Evolutionary conservation across 345 rosid genomes (phyloP).

Genomic region (Arabidopsis arenosa): DNA sequence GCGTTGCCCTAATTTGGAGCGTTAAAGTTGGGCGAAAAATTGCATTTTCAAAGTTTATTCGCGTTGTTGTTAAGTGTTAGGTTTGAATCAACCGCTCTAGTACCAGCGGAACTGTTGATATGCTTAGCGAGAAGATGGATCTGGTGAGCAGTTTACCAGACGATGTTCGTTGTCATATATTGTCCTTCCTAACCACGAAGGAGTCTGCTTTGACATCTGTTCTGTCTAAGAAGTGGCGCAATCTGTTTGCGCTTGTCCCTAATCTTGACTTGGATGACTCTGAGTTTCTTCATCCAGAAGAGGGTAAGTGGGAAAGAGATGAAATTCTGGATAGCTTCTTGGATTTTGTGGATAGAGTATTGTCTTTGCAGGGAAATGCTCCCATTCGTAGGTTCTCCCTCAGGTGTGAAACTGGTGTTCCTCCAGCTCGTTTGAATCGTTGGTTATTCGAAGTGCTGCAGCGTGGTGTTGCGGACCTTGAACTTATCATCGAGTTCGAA

Average conservation of each 20-base stretch:
- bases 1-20: too few relatives aligned
- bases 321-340: background rate
- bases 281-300: slow-evolving; percentile 24
- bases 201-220: slow-evolving; percentile 24
- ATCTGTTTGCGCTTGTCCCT: slow-evolving; percentile 19
- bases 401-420: slow-evolving; percentile 21
- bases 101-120: too few relatives aligned
- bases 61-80: too few relatives aligned
- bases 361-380: slow-evolving; percentile 21
- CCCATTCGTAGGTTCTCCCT: slow-evolving; percentile 16
- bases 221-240: slow-evolving; percentile 28
- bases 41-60: too few relatives aligned
- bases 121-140: too few relatives aligned
- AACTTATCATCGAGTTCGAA: slow-evolving; percentile 17
- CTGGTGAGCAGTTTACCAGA: slow-evolving; percentile 22
- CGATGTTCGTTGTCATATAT: slow-evolving; percentile 17
- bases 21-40: too few relatives aligned
- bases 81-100: too few relatives aligned
- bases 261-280: slow-evolving; percentile 24
- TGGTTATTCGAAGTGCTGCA: slow-evolving; percentile 8
- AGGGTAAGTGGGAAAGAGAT: slow-evolving; percentile 12
- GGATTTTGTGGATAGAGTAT: slow-evolving; percentile 17
- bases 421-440: background rate
- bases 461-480: slow-evolving; percentile 22
- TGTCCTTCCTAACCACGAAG: slow-evolving; percentile 32